Evolutionary conservation across 1,284 basidiomycete species (phyloP).

Genomic region (Fomitopsis schrenkii): DNA sequence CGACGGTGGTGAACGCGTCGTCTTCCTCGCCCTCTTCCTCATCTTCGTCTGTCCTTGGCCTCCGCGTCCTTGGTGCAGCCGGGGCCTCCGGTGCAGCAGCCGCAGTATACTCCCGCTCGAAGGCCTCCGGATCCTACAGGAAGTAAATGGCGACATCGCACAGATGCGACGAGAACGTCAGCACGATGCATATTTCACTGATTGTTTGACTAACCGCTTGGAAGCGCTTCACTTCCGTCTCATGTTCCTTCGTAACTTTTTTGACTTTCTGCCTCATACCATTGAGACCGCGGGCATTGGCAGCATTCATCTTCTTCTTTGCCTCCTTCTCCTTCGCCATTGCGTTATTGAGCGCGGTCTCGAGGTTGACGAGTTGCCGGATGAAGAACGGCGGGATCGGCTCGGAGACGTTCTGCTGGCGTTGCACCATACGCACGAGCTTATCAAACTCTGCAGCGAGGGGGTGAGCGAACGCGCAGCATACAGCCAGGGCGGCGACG

Average conservation of each 20-base stretch:
- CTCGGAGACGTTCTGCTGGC: constrained; percentile 85
- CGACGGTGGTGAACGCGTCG: constrained; percentile 90
- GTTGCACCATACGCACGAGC: constrained; percentile 84
- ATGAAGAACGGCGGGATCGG: constrained; percentile 89
- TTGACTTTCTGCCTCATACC: constrained; percentile 97
- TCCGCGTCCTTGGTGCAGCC: constrained; percentile 42
- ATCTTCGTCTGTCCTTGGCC: constrained; percentile 32
- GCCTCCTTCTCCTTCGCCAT: constrained; percentile 86
- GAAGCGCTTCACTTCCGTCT: constrained; percentile 77
- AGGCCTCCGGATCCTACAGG: constrained; percentile 80
- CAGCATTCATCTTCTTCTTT: constrained; percentile 96
- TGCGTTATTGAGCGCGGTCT: constrained; percentile 72
- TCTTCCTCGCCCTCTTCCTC: constrained; percentile 45
- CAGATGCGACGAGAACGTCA: not conserved
- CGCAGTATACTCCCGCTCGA: constrained; percentile 72
- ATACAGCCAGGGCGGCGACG: constrained; percentile 15
- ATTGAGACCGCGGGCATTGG: constrained; percentile 91
- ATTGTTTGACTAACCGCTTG: constrained; percentile 50
- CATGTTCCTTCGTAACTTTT: constrained; percentile 89
- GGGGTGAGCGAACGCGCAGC: not conserved
- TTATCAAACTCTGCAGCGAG: constrained; percentile 87
- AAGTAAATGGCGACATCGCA: not conserved
- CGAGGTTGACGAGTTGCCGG: constrained; percentile 74
- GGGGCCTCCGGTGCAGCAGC: constrained; percentile 47
- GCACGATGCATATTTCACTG: constrained; percentile 19